These are phyloP conservation scores for Phytophthora brassicae DNA, from an alignment of 352 stramenopile species.

Conservation along the genomic window DNA sequence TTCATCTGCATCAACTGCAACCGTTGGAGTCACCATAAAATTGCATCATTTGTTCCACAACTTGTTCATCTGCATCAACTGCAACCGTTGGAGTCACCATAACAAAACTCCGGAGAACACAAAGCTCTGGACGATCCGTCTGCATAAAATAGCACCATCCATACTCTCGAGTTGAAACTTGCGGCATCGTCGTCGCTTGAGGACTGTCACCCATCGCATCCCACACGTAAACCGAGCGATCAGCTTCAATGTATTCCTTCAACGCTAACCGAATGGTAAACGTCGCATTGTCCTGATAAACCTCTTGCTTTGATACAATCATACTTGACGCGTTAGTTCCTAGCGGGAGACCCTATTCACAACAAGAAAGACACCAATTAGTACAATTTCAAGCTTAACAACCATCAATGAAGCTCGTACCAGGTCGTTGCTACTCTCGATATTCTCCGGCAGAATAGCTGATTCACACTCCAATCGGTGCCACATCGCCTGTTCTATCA, in stretches of 20 bases:
- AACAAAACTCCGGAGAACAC: conserved; percentile 15
- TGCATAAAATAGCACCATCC: conserved; percentile 10
- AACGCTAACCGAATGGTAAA: conserved; percentile 21
- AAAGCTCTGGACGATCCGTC: conserved; percentile 1
- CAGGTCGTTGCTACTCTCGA: conserved; percentile 12
- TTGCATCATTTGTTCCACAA: conserved; percentile 23
- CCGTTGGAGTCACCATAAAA: conserved; percentile 12
- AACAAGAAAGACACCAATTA: background rate
- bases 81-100: conserved; percentile 9
- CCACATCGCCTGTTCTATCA: conserved; percentile 20
- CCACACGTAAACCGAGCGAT: conserved; percentile 25
- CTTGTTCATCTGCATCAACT: background rate
- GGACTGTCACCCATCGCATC: conserved; percentile 20
- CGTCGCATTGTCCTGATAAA: conserved; percentile 2
- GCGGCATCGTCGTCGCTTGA: background rate
- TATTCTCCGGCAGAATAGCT: conserved; percentile 11
- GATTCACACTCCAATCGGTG: conserved; percentile 18
- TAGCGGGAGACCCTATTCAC: conserved; percentile 12
- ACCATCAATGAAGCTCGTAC: conserved; percentile 3
- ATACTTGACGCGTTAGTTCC: conserved; percentile 12
- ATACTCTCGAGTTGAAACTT: conserved; percentile 19
- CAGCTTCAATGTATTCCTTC: conserved; percentile 19
- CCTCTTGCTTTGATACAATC: conserved; percentile 23
- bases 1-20: background rate
- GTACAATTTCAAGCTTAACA: background rate